Evolutionary conservation across 2,329 filamentous ascomycete species (phyloP).

Genomic region (Arthrobotrys pseudoclavata): DNA sequence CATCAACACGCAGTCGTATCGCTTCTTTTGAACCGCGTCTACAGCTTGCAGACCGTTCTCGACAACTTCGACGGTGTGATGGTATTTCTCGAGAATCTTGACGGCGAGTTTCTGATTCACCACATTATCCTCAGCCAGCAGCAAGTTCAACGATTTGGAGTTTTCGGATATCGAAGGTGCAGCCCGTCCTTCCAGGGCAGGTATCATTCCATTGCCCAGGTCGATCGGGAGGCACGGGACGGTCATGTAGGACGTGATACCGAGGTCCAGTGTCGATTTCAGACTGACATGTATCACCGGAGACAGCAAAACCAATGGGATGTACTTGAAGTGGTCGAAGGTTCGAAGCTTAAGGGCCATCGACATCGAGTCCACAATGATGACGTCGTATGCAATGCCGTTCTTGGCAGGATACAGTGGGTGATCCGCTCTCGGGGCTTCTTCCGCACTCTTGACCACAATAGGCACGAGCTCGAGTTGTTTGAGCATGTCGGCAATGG

Average conservation of each 20-base stretch:
- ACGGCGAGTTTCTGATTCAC: conserved; percentile 97
- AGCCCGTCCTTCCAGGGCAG: conserved; percentile 91
- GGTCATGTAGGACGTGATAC: conserved; percentile 99
- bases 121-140: conserved; percentile 95
- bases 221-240: conserved; percentile 95
- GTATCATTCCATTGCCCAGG: conserved; percentile 94
- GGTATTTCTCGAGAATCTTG: conserved; percentile 97
- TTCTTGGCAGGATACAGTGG: conserved; percentile 68
- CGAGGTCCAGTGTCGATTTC: conserved; percentile 92
- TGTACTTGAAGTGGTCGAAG: conserved; percentile 96
- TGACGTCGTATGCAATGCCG: conserved; percentile 85
- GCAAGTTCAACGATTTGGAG: conserved; percentile 93
- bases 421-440: conserved; percentile 73
- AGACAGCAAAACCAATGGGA: conserved; percentile 92
- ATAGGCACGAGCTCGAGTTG: conserved; percentile 84
- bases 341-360: conserved; percentile 87
- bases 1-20: conserved; percentile 98
- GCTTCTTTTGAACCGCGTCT: conserved; percentile 89
- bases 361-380: conserved; percentile 93
- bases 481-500: conserved; percentile 76
- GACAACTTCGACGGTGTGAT: conserved; percentile 90
- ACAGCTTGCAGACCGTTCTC: conserved; percentile 95
- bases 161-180: conserved; percentile 93
- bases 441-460: conserved; percentile 82
- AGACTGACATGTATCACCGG: conserved; percentile 90